Evolutionary conservation across 805 yeast genomes (phyloP).

Genomic region (Lipomyces sp.): DNA sequence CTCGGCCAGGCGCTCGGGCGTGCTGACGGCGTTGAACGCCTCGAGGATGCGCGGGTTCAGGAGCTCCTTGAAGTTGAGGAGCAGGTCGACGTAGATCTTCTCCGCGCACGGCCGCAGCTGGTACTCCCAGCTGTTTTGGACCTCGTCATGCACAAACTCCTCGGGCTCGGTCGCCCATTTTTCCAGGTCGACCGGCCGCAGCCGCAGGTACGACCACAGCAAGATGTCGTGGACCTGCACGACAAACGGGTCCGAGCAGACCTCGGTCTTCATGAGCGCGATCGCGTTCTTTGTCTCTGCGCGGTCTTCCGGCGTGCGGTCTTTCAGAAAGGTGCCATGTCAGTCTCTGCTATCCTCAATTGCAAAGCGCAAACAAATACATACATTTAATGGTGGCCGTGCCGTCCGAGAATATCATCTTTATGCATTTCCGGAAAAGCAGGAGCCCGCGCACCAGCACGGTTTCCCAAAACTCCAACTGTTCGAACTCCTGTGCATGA

Average conservation of each 20-base stretch:
- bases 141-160: conserved; percentile 85
- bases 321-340: conserved; percentile 1
- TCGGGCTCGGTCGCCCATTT: conserved; percentile 85
- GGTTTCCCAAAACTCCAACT: conserved; percentile 69
- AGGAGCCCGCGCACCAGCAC: conserved; percentile 57
- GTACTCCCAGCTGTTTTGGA: conserved; percentile 73
- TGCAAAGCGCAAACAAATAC: not conserved
- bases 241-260: conserved; percentile 58
- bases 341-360: not conserved
- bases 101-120: conserved; percentile 86
- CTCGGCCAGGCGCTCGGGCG: not conserved
- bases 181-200: conserved; percentile 74
- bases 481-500: conserved; percentile 47
- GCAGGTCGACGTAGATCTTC: conserved; percentile 71
- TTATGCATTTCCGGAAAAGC: conserved; percentile 61
- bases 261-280: conserved; percentile 47
- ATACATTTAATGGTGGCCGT: conserved; percentile 47
- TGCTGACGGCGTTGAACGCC: conserved; percentile 8
- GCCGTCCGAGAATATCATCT: conserved; percentile 62
- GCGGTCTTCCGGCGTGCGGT: conserved; percentile 63
- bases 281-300: conserved; percentile 60
- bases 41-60: conserved; percentile 42
- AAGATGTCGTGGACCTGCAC: conserved; percentile 61
- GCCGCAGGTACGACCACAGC: conserved; percentile 67
- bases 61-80: conserved; percentile 57